Percentiles rank a stretch among this genome's conserved stretches.
phyloP scores from a whole-genome alignment of 2,329 filamentous ascomycete species.

The Cladorrhinum sp. region DNA sequence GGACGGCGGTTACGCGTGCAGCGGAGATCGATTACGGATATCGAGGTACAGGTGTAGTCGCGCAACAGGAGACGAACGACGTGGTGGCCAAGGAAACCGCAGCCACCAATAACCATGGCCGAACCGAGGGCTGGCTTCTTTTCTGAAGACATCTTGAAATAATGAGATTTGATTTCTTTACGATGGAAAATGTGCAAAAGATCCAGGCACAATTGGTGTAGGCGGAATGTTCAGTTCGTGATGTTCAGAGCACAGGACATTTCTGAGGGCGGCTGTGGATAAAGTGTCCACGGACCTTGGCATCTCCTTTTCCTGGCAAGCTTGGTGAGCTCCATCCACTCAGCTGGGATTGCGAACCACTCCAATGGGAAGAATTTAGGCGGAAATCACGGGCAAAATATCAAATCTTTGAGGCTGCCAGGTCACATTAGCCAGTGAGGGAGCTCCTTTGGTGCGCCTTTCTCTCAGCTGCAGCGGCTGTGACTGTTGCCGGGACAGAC shows the following conservation, averaged over 20 bases:
- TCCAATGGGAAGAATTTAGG: conserved; percentile 17
- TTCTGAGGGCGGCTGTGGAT: background rate
- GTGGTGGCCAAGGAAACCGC: conserved; percentile 81
- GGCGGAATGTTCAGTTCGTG: background rate
- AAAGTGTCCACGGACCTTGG: background rate
- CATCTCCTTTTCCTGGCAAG: conserved; percentile 7
- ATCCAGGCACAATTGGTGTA: background rate
- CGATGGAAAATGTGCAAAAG: background rate
- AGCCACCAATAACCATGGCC: conserved; percentile 77
- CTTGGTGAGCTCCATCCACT: background rate
- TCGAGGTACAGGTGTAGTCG: conserved; percentile 53
- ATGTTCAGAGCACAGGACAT: background rate
- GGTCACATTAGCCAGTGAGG: background rate
- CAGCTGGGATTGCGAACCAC: background rate
- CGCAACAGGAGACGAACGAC: conserved; percentile 71
- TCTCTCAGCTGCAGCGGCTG: background rate
- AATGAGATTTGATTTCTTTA: background rate
- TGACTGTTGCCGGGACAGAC: background rate
- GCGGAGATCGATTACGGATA: conserved; percentile 70
- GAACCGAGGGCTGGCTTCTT: conserved; percentile 56
- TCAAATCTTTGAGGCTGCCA: background rate
- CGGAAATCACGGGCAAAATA: conserved; percentile 21
- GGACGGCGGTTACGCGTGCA: conserved; percentile 66
- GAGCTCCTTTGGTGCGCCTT: background rate
- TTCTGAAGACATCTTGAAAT: conserved; percentile 28